Base-by-base conservation (phyloP, 2,329 filamentous ascomycete species). In the Epichloe coenophiala region DNA sequence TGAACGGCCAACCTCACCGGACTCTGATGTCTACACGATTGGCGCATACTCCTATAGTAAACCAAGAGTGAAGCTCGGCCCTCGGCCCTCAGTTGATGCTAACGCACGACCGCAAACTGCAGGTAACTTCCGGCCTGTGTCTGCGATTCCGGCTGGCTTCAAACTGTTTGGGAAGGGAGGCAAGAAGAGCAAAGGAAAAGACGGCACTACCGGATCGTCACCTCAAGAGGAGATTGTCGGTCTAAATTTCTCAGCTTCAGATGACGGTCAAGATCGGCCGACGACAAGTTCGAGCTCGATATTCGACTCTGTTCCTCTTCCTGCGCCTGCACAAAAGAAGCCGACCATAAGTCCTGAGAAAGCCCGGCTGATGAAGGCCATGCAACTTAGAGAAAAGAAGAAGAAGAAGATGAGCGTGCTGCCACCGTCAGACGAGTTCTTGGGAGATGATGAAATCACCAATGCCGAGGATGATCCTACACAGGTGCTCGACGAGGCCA, bases 301-400 rank as follows among this genome's bases (percentile, higher is more conserved):
- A 38, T 62, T 69, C 41, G 71, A 71, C 53, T 65, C 69, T 19
- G 57, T 63, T 38, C 55, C 65, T 35, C 63, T 68, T 33, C 61
- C 66, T 3, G 56, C 71, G 50, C 71, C 73, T 13, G 62, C 75
- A 58, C 66, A 72, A 5, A 57, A 59, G 38, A 70, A 69, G 58
- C 67, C 69, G 65, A 59, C 73, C 64, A 84, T 94, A 60, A 88
- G 88, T 1, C 87, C 88, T 1, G 93, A 98, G 65, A 97, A 94
- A 70, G 81, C 87, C 54, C 78, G 93, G 50, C 72, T 98, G 55
- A 90, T 95, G 87, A 96, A 94, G 70, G 93, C 93, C 7, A 77
- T 96, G 69, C 86, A 96, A 66, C 68, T 96, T 58, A 79, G 91
- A 48, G 93, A 94, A 67, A 88, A 86, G 68, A 89, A 88, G 65